phyloP scores from a whole-genome alignment of 176 grass and related monocot genomes.

The Echinochloa phyllopogon region DNA sequence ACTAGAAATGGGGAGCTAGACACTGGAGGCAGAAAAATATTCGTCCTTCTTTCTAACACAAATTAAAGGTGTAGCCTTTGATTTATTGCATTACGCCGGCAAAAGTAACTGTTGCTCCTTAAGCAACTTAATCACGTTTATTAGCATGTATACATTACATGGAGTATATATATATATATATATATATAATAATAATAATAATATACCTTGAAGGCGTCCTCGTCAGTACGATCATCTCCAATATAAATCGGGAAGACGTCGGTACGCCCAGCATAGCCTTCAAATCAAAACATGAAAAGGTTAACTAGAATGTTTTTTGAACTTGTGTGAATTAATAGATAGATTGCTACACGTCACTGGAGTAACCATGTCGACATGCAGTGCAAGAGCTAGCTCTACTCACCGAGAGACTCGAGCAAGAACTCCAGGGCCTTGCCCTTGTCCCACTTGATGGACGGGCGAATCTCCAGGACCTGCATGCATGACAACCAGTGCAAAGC shows the following conservation, averaged over 20 bases:
- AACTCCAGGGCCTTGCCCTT: conserved; percentile 89
- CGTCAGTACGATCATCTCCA: conserved; percentile 89
- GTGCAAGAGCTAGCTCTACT: not conserved
- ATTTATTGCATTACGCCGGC: not conserved
- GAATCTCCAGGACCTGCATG: conserved; percentile 78
- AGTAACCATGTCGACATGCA: not conserved
- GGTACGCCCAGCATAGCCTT: conserved; percentile 56
- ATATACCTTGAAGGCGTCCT: conserved; percentile 97
- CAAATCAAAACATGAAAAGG: not conserved
- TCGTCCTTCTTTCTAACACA: not conserved
- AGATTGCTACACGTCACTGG: not conserved
- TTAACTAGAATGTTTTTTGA: not conserved
- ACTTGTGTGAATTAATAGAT: no score
- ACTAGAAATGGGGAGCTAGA: conserved; percentile 5
- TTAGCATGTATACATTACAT: not conserved
- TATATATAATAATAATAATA: no score
- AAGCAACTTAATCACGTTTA: not conserved
- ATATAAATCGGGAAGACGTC: conserved; percentile 86
- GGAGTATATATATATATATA: no score
- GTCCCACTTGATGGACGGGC: conserved; percentile 86
- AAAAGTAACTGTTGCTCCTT: not conserved
- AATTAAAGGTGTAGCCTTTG: no score
- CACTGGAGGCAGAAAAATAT: not conserved
- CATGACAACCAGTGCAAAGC: not conserved
- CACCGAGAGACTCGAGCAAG: conserved; percentile 76